Base-by-base conservation (phyloP, 2,329 filamentous ascomycete species). In the Pseudocercospora ulei region DNA sequence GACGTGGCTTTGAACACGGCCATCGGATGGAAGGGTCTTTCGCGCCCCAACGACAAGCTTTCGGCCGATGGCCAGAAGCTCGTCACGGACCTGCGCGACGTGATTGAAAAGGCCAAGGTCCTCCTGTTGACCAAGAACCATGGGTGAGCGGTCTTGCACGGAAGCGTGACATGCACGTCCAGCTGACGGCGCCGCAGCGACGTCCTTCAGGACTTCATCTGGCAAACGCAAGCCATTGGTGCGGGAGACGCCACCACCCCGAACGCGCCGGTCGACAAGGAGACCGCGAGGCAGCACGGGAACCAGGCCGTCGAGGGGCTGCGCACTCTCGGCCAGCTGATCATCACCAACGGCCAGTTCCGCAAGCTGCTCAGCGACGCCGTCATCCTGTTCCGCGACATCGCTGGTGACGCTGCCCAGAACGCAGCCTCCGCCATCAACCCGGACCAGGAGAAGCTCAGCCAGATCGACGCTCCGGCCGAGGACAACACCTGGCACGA, bases 311-410 rank as follows among this genome's bases (percentile, higher is more conserved):
- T 92, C 5, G 76, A 94, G 48, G 90, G 88, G 16, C 65, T 98
- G 28, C 79, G 85, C 52, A 94, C 85, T 3, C 70, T 98, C 1
- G 90, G 88, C 35, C 87, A 81, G 11, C 70, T 98, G 41, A 68
- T 96, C 54, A 81, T 96, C 56, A 93, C 87, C 54, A 98, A 98
- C 55, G 90, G 90, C 50, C 87, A 96, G 61, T 95, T 93, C 71
- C 76, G 86, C 52, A 94, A 94, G 68, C 75, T 94, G 74, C 71
- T 94, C 50, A 82, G 73, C 46, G 90, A 98, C 68, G 80, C 82
- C 7, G 75, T 75, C 16, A 69, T 88, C 22, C 72, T 98, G 6
- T 62, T 93, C 25, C 83, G 87, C 22, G 88, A 96, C 56, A 90
- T 98, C 57, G 85, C 82, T 43, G 84, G 86, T 36, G 90, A 98